phyloP scores from a whole-genome alignment of 2,329 filamentous ascomycete species.

The Capronia epimyces region DNA sequence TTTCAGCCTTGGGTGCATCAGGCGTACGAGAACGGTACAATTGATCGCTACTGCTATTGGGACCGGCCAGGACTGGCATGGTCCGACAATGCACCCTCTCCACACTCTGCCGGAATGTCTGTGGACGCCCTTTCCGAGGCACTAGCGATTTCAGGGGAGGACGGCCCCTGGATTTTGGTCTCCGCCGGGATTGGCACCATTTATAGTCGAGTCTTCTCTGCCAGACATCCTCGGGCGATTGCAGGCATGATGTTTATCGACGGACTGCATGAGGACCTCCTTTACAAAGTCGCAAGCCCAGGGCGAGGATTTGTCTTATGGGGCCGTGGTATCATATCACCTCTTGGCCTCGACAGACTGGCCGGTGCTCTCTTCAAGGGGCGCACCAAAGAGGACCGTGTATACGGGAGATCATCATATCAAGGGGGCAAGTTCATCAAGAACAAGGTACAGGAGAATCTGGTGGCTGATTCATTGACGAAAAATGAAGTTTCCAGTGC shows the following conservation, averaged over 20 bases:
- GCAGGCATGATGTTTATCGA: constrained; percentile 80
- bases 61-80: constrained; percentile 87
- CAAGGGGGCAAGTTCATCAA: constrained; percentile 81
- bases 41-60: constrained; percentile 87
- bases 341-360: constrained; percentile 76
- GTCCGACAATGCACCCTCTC: constrained; percentile 87
- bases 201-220: constrained; percentile 85
- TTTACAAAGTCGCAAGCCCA: constrained; percentile 61
- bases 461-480: constrained; percentile 79
- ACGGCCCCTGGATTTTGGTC: constrained; percentile 81
- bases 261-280: constrained; percentile 79
- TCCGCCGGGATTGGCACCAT: constrained; percentile 82
- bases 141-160: constrained; percentile 70
- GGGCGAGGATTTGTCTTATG: constrained; percentile 77
- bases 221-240: constrained; percentile 69
- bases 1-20: constrained; percentile 75
- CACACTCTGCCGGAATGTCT: constrained; percentile 88
- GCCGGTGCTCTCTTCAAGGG: constrained; percentile 76
- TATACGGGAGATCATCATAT: constrained; percentile 73
- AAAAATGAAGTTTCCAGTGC: constrained; percentile 76
- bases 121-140: constrained; percentile 84
- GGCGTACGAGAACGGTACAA: constrained; percentile 71
- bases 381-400: constrained; percentile 72
- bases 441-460: constrained; percentile 83
- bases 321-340: constrained; percentile 78